These are phyloP conservation scores for Moesziomyces antarcticus DNA, from an alignment of 1,284 basidiomycete species.

Conservation along the genomic window DNA sequence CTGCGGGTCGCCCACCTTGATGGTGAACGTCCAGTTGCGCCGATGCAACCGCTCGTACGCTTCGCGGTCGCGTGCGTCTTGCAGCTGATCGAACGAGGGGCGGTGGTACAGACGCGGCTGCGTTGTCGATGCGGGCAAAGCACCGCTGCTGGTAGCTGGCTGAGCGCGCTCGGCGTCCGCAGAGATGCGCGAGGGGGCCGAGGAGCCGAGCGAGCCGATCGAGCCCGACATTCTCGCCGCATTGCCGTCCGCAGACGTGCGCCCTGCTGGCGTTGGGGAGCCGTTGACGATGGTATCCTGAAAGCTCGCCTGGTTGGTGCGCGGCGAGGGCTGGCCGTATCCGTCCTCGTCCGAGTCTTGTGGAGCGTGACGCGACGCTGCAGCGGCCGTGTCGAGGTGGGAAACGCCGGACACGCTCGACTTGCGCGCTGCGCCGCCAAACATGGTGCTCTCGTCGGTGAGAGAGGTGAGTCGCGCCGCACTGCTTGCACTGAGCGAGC, in stretches of 20 bases:
- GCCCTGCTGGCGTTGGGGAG: slow-evolving; percentile 15
- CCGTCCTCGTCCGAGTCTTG: slow-evolving; percentile 52
- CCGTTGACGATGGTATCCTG: neutral
- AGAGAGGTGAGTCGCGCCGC: slow-evolving; percentile 37
- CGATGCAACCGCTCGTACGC: slow-evolving; percentile 17
- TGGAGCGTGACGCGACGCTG: slow-evolving; percentile 5
- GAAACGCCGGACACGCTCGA: slow-evolving; percentile 10
- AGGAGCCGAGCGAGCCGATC: slow-evolving; percentile 23
- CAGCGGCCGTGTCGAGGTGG: slow-evolving; percentile 13
- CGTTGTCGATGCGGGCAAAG: neutral
- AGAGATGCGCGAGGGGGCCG: slow-evolving; percentile 13
- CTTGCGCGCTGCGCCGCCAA: slow-evolving; percentile 31
- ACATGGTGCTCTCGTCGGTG: slow-evolving; percentile 50
- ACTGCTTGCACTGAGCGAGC: slow-evolving; percentile 42
- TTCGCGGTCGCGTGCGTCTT: slow-evolving; percentile 31
- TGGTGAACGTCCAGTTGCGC: slow-evolving; percentile 39
- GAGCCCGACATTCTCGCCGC: slow-evolving; percentile 9
- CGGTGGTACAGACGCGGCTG: slow-evolving; percentile 44
- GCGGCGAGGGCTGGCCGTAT: slow-evolving; percentile 52
- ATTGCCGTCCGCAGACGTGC: slow-evolving; percentile 2
- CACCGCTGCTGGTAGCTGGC: neutral
- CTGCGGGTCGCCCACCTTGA: slow-evolving; percentile 65
- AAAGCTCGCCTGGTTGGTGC: slow-evolving; percentile 10
- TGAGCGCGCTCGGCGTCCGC: slow-evolving; percentile 13
- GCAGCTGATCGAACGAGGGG: slow-evolving; percentile 36